Evolutionary conservation across 2,329 filamentous ascomycete genomes (phyloP).

Genomic region (Diaporthe australafricana): DNA sequence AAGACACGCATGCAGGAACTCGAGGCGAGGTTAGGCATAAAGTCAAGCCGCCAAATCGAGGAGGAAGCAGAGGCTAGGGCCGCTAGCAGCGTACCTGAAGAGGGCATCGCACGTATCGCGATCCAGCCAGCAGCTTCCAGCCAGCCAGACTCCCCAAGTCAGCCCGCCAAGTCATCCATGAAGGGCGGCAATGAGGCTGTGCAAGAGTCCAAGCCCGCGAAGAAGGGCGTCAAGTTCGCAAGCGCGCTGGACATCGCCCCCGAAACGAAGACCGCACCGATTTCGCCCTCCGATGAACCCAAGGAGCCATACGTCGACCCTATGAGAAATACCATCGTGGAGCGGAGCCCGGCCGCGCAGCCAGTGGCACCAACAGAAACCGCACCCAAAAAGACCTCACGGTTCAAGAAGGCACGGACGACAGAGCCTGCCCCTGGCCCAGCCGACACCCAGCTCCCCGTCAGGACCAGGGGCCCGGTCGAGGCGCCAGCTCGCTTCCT

Average conservation of each 20-base stretch:
- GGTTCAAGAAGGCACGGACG: conserved; percentile 60
- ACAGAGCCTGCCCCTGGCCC: conserved; percentile 38
- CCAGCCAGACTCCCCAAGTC: conserved; percentile 33
- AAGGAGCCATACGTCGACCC: conserved; percentile 40
- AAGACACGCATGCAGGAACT: conserved; percentile 86
- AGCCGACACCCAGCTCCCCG: conserved; percentile 9
- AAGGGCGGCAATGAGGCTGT: conserved; percentile 38
- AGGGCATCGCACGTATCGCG: conserved; percentile 68
- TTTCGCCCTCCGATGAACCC: conserved; percentile 42
- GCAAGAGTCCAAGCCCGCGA: conserved; percentile 46
- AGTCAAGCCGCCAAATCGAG: conserved; percentile 53
- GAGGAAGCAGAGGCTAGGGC: conserved; percentile 44
- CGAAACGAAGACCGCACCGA: conserved; percentile 45
- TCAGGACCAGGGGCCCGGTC: conserved; percentile 52
- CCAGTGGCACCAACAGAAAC: conserved; percentile 34
- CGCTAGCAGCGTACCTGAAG: conserved; percentile 45
- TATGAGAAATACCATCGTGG: conserved; percentile 42
- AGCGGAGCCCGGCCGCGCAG: conserved; percentile 41
- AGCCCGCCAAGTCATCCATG: conserved; percentile 46
- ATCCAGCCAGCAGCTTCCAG: conserved; percentile 51
- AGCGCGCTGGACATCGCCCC: conserved; percentile 77
- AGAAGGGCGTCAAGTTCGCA: conserved; percentile 84
- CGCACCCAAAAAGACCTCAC: conserved; percentile 57
- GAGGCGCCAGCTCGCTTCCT: conserved; percentile 56
- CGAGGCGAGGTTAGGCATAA: conserved; percentile 78